Percentiles rank a stretch among this genome's conserved stretches.
Evolutionary conservation across 2,329 filamentous ascomycete species (phyloP).

Genomic region (Alternaria atra): DNA sequence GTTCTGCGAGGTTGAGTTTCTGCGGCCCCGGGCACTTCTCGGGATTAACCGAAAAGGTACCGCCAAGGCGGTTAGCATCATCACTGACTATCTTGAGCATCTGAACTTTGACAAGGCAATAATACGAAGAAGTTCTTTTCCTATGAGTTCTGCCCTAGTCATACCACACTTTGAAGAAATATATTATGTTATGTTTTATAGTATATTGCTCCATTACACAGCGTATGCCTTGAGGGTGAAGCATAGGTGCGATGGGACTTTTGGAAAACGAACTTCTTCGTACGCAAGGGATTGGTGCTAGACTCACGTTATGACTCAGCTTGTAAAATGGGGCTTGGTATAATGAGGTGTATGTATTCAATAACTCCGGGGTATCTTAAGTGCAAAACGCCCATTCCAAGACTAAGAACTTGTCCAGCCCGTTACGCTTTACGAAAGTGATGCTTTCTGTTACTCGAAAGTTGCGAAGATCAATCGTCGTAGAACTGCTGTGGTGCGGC

Average conservation of each 20-base stretch:
- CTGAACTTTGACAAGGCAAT: not conserved
- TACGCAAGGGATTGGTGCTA: too few relatives aligned
- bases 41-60: conserved; percentile 23
- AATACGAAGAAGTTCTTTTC: not conserved
- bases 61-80: not conserved
- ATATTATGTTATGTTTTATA: too few relatives aligned
- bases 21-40: conserved; percentile 28
- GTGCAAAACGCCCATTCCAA: conserved; percentile 34
- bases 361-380: conserved; percentile 39
- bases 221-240: too few relatives aligned
- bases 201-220: too few relatives aligned
- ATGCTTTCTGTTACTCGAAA: not conserved
- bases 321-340: not conserved
- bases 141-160: too few relatives aligned
- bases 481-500: conserved; percentile 59
- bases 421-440: not conserved
- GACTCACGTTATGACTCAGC: not conserved
- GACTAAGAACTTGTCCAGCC: not conserved
- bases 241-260: too few relatives aligned
- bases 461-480: conserved; percentile 35
- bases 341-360: not conserved
- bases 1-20: conserved; percentile 40
- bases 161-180: too few relatives aligned
- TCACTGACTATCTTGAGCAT: not conserved
- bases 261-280: not conserved